Percentiles rank a stretch among this genome's conserved stretches.
Evolutionary conservation across 805 yeast species (phyloP).

Genomic region (Kuraishia ogatae): DNA sequence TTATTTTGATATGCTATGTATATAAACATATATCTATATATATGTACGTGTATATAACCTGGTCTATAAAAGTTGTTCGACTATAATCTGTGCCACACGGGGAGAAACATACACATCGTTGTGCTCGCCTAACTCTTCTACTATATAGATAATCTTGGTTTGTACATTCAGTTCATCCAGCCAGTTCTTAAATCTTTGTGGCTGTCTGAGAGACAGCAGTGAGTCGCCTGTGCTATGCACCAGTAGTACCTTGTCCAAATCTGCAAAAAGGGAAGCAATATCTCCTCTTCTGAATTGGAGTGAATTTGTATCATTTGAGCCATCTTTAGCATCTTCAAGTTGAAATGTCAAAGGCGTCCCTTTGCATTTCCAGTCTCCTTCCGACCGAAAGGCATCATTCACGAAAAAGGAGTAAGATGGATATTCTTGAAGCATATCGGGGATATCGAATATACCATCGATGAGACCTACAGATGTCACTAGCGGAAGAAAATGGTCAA

Average conservation of each 20-base stretch:
- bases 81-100: neutral
- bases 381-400: conserved; percentile 39
- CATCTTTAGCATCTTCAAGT: conserved; percentile 5
- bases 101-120: neutral
- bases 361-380: conserved; percentile 8
- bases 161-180: conserved; percentile 11
- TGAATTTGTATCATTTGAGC: neutral
- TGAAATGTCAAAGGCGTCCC: conserved; percentile 10
- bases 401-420: conserved; percentile 52
- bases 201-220: conserved; percentile 44
- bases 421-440: conserved; percentile 46
- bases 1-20: neutral
- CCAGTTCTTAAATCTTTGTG: conserved; percentile 27
- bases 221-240: conserved; percentile 65
- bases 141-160: neutral
- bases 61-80: neutral
- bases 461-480: conserved; percentile 28
- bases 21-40: neutral
- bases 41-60: neutral
- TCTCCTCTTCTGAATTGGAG: neutral
- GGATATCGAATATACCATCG: conserved; percentile 65
- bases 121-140: neutral
- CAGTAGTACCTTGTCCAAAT: conserved; percentile 22
- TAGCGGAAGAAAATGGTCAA: conserved; percentile 7
- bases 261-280: conserved; percentile 3